A percentile compares a stretch with the other conserved stretches of the same genome.
Evolutionary conservation across 106 monocot species (phyloP).

Genomic region (Alisma plantagoaquatica): DNA sequence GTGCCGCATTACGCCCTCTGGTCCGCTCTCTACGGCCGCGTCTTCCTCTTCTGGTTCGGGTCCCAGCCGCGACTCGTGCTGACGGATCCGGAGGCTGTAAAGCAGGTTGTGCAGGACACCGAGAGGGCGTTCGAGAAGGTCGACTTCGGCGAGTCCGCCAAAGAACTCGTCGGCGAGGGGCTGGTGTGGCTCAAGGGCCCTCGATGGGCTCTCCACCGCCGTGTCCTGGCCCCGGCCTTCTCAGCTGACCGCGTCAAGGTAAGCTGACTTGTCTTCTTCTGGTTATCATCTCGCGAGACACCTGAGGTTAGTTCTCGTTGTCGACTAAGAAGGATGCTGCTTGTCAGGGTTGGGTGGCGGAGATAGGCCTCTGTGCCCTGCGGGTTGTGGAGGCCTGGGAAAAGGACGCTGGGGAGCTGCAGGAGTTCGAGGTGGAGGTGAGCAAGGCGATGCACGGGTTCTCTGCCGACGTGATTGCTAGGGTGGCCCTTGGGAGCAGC

Average conservation of each 20-base stretch:
- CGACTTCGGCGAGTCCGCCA: slow-evolving; percentile 32
- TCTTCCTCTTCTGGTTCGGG: slow-evolving; percentile 80
- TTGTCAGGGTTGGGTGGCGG: slow-evolving; percentile 72
- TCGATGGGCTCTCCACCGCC: slow-evolving; percentile 57
- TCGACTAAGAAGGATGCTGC: no score
- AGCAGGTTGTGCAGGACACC: slow-evolving; percentile 30
- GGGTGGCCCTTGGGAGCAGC: slow-evolving; percentile 74
- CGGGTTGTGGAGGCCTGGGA: slow-evolving; percentile 57
- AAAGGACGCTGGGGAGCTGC: neutral
- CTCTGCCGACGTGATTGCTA: slow-evolving; percentile 61
- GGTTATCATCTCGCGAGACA: no score
- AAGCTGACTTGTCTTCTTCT: no score
- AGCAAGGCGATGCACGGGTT: slow-evolving; percentile 51
- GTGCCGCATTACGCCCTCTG: slow-evolving; percentile 51
- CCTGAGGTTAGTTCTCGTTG: no score
- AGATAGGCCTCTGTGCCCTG: slow-evolving; percentile 31
- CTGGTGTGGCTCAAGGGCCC: slow-evolving; percentile 55
- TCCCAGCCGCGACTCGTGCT: slow-evolving; percentile 48
- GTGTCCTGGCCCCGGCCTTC: slow-evolving; percentile 56
- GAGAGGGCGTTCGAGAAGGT: slow-evolving; percentile 44
- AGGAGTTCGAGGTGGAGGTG: slow-evolving; percentile 67
- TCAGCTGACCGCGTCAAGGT: slow-evolving; percentile 74
- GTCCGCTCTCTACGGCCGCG: slow-evolving; percentile 41
- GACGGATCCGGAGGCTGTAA: slow-evolving; percentile 35
- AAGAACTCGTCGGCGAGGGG: slow-evolving; percentile 64